Conservation (phyloP, 1,284 basidiomycete species). For the Malassezia pachydermatis region DNA sequence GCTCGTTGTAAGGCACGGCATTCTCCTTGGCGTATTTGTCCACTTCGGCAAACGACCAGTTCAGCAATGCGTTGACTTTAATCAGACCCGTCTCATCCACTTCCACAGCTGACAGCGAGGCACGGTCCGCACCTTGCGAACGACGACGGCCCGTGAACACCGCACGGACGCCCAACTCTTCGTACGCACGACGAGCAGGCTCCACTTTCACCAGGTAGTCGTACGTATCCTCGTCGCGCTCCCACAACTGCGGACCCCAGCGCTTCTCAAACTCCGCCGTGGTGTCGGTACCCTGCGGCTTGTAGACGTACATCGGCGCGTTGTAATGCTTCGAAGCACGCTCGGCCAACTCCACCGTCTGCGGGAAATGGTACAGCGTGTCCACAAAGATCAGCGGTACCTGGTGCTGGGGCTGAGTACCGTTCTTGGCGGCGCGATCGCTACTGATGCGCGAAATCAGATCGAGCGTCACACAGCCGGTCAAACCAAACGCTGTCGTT, state of each 20-base stretch:
- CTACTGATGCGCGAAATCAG: slow-evolving; percentile 37
- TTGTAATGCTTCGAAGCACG: slow-evolving; percentile 68
- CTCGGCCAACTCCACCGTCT: slow-evolving; percentile 78
- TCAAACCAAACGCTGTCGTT: slow-evolving; percentile 46
- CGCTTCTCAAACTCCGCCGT: slow-evolving; percentile 68
- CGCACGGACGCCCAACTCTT: slow-evolving; percentile 66
- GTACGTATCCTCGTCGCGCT: slow-evolving; percentile 74
- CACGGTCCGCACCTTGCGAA: slow-evolving; percentile 80
- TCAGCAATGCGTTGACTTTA: slow-evolving; percentile 87
- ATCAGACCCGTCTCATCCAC: slow-evolving; percentile 81
- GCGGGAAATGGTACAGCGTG: slow-evolving; percentile 89
- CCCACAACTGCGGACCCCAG: slow-evolving; percentile 77
- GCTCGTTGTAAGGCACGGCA: slow-evolving; percentile 75
- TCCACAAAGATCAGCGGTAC: slow-evolving; percentile 54
- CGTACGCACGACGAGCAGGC: slow-evolving; percentile 79
- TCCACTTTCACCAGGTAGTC: slow-evolving; percentile 94
- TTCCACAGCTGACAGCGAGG: slow-evolving; percentile 72
- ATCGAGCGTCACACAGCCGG: slow-evolving; percentile 47
- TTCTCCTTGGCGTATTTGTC: slow-evolving; percentile 75
- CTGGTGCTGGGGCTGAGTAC: slow-evolving; percentile 28
- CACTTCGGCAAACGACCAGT: slow-evolving; percentile 77
- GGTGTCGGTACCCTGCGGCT: slow-evolving; percentile 63
- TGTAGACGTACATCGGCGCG: slow-evolving; percentile 66
- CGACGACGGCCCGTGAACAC: slow-evolving; percentile 89
- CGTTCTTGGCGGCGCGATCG: slow-evolving; percentile 25